Conservation (phyloP, 106 monocot species). For the Allium cepa region DNA sequence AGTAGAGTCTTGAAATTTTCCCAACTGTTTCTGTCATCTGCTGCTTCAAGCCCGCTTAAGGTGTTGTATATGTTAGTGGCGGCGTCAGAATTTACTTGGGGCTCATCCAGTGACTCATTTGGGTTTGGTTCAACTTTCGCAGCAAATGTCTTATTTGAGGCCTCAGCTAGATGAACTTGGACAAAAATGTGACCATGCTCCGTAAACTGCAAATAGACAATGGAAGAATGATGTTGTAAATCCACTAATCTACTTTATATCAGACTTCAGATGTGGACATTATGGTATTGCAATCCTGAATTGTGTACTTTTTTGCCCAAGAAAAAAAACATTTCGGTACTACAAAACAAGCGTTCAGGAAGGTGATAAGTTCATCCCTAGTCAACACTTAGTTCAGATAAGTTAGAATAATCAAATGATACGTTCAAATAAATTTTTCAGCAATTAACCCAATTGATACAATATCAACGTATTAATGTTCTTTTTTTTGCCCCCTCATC, state of each 20-base stretch:
- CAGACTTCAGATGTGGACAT: no score
- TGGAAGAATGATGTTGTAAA: not conserved
- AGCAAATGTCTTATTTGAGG: conserved; percentile 23
- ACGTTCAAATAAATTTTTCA: no score
- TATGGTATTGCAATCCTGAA: no score
- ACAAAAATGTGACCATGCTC: conserved; percentile 94
- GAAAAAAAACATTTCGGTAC: no score
- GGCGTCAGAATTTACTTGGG: conserved; percentile 5
- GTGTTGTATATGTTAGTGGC: conserved; percentile 32
- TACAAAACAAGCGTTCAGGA: no score
- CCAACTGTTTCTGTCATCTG: conserved; percentile 77
- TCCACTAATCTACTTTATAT: not conserved
- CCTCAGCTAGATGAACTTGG: conserved; percentile 67
- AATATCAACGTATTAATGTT: no score
- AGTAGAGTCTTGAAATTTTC: conserved; percentile 60
- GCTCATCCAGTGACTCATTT: conserved; percentile 28
- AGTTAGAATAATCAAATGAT: no score
- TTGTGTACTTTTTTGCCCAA: no score
- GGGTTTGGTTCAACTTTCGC: conserved; percentile 16
- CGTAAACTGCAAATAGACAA: conserved; percentile 58
- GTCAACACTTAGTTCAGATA: no score
- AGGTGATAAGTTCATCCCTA: no score
- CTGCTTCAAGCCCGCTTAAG: conserved; percentile 77
- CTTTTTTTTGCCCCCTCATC: no score
- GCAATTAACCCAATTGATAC: no score